These are phyloP conservation scores for Chrysosporium keratinophilum DNA, from an alignment of 2,329 filamentous ascomycete species.

Conservation along the genomic window DNA sequence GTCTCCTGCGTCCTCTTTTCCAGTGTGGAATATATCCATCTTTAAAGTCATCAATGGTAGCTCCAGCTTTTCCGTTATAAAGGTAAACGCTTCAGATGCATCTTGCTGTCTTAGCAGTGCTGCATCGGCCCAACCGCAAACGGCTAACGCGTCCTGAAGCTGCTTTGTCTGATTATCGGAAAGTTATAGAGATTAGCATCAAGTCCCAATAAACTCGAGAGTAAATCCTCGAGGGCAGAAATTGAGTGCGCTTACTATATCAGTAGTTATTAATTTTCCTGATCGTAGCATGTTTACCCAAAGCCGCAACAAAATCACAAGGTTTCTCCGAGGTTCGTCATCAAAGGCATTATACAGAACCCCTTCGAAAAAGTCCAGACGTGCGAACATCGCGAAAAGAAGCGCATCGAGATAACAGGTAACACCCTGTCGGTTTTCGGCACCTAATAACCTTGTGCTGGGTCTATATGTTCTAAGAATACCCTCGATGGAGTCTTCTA, in stretches of 20 bases:
- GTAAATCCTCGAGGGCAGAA: neutral
- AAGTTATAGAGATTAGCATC: neutral
- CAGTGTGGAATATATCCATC: conserved; percentile 89
- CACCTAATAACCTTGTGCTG: conserved; percentile 62
- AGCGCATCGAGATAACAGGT: conserved; percentile 93
- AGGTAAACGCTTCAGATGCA: conserved; percentile 88
- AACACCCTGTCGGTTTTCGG: conserved; percentile 72
- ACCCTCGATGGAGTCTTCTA: conserved; percentile 72
- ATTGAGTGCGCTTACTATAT: conserved; percentile 51
- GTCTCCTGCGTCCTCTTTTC: conserved; percentile 67
- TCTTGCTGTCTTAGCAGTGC: conserved; percentile 74
- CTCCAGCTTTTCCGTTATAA: conserved; percentile 82
- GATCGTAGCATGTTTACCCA: conserved; percentile 90
- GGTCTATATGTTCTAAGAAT: conserved; percentile 66
- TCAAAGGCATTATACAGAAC: conserved; percentile 74
- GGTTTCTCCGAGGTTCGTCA: conserved; percentile 59
- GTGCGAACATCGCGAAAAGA: conserved; percentile 91
- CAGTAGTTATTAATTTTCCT: conserved; percentile 72
- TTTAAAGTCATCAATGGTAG: conserved; percentile 80
- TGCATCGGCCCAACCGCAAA: conserved; percentile 83
- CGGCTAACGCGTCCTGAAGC: conserved; percentile 69
- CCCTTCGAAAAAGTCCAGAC: conserved; percentile 80
- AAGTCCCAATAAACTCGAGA: neutral
- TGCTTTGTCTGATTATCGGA: conserved; percentile 55
- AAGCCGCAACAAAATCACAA: conserved; percentile 68